Evolutionary conservation across 2,329 filamentous ascomycete genomes (phyloP), one percentile per base, ranked within the genome.

Genomic region (Epichloe baconii): DNA sequence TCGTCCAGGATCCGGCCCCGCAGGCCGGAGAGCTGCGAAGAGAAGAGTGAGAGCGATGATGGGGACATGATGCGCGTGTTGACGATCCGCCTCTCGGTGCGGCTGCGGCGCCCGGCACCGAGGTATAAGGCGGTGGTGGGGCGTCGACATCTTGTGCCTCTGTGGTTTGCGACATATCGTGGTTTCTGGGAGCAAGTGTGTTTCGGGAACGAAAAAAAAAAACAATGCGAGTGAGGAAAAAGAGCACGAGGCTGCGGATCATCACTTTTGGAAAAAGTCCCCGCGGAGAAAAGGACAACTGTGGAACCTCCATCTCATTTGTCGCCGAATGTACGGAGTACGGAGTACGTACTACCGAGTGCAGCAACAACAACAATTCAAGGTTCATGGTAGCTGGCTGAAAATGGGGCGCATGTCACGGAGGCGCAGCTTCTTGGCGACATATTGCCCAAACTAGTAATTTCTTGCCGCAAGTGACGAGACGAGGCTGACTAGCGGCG

Each of bases 1-100:
- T 61, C 64, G 5, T 60, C 59, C 4, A 62, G 62, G 19, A 75
- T 71, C 38, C 64, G 66, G 3, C 54, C 52, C 0, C 71, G 65
- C 0, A 76, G 64, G 1, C 52, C 61, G 0, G 61, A 52, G 5
- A 75, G 59, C 54, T 71, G 67, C 1, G 64, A 53, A 0, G 64
- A 54, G 17, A 70, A 63, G 48, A 69, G 60, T 2, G 60, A 63
- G 48, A 69, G 60, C 3, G 60, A 58, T 0, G 64, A 61, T 4
- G 44, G 26, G 26, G 26, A 26, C 26, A 6, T 4, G 23, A 2
- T 6, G 23, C 6, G 31, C 10, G 26, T 23, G 31, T 4, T 14
- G 44, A 15, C 8, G 43, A 34, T 19, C 7, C 21, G 23, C 2
- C 15, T 11, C 43, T 19, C n/a, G 12, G 40, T 3, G 19, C 19